Conservation (phyloP, 2,329 filamentous ascomycete genomes). For the Colletotrichum kahawae region DNA sequence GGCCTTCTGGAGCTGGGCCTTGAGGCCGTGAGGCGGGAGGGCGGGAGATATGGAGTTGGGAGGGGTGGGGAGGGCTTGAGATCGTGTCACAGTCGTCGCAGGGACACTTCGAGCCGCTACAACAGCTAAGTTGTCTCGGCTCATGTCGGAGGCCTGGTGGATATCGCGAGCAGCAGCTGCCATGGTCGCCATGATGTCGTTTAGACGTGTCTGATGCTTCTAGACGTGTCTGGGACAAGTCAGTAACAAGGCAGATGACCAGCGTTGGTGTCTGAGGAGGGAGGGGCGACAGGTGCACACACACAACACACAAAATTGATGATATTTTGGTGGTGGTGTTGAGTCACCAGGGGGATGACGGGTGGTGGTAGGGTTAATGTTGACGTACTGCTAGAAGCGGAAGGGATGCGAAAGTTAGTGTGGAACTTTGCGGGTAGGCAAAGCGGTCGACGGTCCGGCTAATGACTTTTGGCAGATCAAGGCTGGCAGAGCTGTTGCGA, state of each 20-base stretch:
- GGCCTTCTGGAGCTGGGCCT: constrained; percentile 67
- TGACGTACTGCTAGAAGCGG: constrained; percentile 29
- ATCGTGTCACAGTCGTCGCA: constrained; percentile 60
- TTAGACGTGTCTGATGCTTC: constrained; percentile 42
- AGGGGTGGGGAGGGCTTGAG: constrained; percentile 80
- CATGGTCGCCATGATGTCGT: constrained; percentile 66
- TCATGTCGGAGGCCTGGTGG: constrained; percentile 58
- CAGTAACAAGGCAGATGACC: constrained; percentile 15
- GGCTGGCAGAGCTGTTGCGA: constrained; percentile 59
- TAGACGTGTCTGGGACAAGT: constrained; percentile 43
- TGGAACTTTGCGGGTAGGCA: constrained; percentile 28
- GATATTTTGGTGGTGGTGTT: constrained; percentile 9
- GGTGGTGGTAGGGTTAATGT: constrained; percentile 6
- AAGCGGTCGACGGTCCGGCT: constrained; percentile 14
- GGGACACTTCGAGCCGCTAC: constrained; percentile 70
- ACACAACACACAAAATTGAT: not conserved
- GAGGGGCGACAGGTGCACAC: not conserved
- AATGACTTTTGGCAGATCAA: constrained; percentile 30
- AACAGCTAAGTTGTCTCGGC: constrained; percentile 75
- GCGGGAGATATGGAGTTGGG: constrained; percentile 94
- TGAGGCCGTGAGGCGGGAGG: constrained; percentile 81
- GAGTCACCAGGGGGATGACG: constrained; percentile 19
- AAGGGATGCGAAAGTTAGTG: constrained; percentile 22
- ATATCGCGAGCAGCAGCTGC: constrained; percentile 72
- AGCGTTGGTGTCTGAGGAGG: not conserved